These are phyloP conservation scores for Nicotiana tabacum DNA, from an alignment of 257 asterid genomes.

Conservation along the genomic window DNA sequence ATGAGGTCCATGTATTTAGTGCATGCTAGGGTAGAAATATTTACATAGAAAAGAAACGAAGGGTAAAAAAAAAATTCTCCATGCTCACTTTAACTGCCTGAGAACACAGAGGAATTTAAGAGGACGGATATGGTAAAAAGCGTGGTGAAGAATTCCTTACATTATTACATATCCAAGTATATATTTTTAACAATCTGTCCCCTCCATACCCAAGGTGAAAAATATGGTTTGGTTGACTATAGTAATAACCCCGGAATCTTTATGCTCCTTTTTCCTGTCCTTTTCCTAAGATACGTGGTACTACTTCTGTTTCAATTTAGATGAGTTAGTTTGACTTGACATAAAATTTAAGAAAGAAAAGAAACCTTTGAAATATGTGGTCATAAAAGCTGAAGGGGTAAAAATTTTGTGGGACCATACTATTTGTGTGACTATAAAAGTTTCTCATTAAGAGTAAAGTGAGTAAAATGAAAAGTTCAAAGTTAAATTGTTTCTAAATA, in stretches of 20 bases:
- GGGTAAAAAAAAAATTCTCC: not conserved
- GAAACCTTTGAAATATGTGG: no score
- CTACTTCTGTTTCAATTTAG: no score
- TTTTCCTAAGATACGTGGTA: not conserved
- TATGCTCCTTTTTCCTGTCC: not conserved
- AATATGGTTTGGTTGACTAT: not conserved
- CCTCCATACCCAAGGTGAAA: not conserved
- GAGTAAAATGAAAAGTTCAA: no score
- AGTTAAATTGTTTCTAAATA: no score
- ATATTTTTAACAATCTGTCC: not conserved
- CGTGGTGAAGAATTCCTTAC: not conserved
- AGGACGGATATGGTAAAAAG: not conserved
- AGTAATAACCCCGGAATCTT: not conserved
- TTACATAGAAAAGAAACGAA: conserved; percentile 27
- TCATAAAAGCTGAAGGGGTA: no score
- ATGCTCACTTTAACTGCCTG: conserved; percentile 5
- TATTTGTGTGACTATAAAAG: no score
- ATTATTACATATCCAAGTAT: not conserved
- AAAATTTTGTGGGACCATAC: no score
- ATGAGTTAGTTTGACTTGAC: no score
- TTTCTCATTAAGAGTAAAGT: no score
- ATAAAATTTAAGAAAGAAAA: no score
- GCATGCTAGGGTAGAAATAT: conserved; percentile 27
- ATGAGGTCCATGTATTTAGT: conserved; percentile 39
- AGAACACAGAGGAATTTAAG: not conserved